Percentiles rank a stretch among this genome's conserved stretches.
Evolutionary conservation across 257 asterid species (phyloP).

Genomic region (Prunella vulgaris): DNA sequence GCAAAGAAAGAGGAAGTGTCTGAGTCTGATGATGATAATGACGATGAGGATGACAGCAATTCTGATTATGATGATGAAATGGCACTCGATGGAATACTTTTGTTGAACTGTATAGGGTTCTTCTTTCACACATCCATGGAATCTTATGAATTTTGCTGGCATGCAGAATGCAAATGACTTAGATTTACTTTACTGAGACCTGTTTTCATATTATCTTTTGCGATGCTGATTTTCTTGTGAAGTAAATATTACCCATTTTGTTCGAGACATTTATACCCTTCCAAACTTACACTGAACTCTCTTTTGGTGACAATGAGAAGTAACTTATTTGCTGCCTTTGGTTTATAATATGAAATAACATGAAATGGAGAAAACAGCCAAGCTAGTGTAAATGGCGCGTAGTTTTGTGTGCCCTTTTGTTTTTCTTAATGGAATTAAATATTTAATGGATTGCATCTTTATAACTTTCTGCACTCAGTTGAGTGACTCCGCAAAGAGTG

Average conservation of each 20-base stretch:
- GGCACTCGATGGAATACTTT: neutral
- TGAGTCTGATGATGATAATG: constrained; percentile 33
- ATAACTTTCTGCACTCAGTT: neutral
- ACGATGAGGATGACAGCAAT: constrained; percentile 29
- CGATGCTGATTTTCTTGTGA: neutral
- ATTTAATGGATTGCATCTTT: constrained; percentile 10
- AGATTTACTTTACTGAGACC: neutral
- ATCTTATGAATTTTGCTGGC: neutral
- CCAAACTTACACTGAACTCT: no score
- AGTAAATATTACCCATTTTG: neutral
- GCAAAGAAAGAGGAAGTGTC: constrained; percentile 22
- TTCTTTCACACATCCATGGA: constrained; percentile 3
- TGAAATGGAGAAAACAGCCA: neutral
- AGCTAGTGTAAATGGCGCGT: neutral
- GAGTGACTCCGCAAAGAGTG: constrained; percentile 5
- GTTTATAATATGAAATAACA: neutral
- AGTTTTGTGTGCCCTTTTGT: neutral
- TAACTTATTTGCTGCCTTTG: neutral
- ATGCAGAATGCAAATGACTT: neutral
- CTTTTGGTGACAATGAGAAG: neutral
- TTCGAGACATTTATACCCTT: neutral
- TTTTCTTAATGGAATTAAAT: neutral
- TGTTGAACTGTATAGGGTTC: neutral
- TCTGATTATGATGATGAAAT: constrained; percentile 26
- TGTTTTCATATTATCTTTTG: neutral